Conservation (phyloP, 768 basidiomycete species). For the Trametopsis cervina region DNA sequence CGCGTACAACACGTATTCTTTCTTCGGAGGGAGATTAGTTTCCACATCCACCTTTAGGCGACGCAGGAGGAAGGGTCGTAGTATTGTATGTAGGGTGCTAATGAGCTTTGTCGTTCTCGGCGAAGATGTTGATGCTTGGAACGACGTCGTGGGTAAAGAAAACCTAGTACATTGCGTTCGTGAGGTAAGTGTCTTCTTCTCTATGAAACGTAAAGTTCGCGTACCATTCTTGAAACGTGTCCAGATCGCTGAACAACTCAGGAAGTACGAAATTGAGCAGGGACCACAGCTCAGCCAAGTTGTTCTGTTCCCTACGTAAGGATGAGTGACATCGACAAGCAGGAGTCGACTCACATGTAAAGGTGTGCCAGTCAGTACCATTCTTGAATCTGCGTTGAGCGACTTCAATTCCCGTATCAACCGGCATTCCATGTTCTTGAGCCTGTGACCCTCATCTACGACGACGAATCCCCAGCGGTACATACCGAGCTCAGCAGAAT, state of each 20-base stretch:
- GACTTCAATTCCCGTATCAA: conserved; percentile 88
- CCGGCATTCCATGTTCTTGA: conserved; percentile 92
- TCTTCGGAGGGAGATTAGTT: conserved; percentile 75
- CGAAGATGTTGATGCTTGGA: conserved; percentile 37
- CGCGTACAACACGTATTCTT: conserved; percentile 91
- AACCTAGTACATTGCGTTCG: conserved; percentile 41
- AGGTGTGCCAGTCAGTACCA: conserved; percentile 95
- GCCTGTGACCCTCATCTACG: conserved; percentile 90
- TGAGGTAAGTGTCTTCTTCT: conserved; percentile 22
- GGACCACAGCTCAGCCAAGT: conserved; percentile 91
- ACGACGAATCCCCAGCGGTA: conserved; percentile 90
- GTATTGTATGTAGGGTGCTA: conserved; percentile 76
- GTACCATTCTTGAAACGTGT: conserved; percentile 86
- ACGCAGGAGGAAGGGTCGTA: conserved; percentile 92
- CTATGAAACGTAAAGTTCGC: conserved; percentile 16
- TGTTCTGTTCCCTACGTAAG: conserved; percentile 55
- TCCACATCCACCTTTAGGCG: conserved; percentile 88
- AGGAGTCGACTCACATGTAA: conserved; percentile 61
- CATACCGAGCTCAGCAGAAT: conserved; percentile 55
- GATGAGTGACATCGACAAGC: background rate
- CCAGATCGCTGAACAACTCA: conserved; percentile 84
- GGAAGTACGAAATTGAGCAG: conserved; percentile 94
- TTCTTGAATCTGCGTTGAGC: conserved; percentile 75
- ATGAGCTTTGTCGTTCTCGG: conserved; percentile 64
- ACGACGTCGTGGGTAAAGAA: conserved; percentile 53